Conservation (phyloP, 306 rosid species). For the Gillenia trifoliata region DNA sequence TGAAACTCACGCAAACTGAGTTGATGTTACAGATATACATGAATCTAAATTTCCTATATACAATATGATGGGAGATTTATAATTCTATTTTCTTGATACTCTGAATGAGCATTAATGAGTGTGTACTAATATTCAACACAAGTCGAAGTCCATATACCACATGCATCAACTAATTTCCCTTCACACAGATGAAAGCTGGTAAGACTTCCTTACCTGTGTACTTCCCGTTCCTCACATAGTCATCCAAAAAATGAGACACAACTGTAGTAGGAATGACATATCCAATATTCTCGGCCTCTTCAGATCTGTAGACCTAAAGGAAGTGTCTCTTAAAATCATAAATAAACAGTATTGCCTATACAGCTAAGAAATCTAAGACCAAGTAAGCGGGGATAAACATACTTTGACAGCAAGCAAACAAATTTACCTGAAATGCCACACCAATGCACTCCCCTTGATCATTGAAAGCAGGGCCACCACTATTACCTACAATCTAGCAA, state of each 20-base stretch:
- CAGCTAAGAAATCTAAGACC: constrained; percentile 17
- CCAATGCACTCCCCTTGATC: constrained; percentile 98
- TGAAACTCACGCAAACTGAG: neutral
- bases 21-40: neutral
- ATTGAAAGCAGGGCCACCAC: constrained; percentile 99
- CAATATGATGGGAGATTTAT: neutral
- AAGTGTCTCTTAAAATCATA: constrained; percentile 43
- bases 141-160: neutral
- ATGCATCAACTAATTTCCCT: neutral
- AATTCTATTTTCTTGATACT: neutral
- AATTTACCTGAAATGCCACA: constrained; percentile 98
- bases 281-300: constrained; percentile 98
- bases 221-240: constrained; percentile 80
- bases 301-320: constrained; percentile 95
- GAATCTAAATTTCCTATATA: neutral
- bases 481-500: constrained; percentile 77
- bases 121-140: neutral
- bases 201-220: constrained; percentile 73
- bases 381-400: neutral
- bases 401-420: constrained; percentile 28
- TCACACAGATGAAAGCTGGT: constrained; percentile 9
- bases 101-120: neutral
- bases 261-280: constrained; percentile 96
- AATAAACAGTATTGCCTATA: neutral
- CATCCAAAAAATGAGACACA: constrained; percentile 90